phyloP scores from a whole-genome alignment of 306 rosid species.

The Cucurbita moschata region DNA sequence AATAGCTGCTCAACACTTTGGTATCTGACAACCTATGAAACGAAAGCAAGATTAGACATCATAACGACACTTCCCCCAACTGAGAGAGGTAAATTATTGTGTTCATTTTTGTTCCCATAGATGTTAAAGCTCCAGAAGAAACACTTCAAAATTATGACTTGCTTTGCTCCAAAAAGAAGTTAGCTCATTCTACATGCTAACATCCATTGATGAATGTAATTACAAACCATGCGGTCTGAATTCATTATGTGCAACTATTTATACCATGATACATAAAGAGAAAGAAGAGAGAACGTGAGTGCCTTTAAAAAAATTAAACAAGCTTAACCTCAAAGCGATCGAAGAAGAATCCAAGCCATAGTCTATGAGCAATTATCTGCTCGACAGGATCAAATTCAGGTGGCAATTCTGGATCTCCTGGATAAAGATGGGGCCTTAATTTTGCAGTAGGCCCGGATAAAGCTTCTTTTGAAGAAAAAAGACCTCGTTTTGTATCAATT shows the following conservation, averaged over 20 bases:
- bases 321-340: constrained; percentile 91
- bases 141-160: no score
- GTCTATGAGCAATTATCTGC: constrained; percentile 84
- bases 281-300: background rate
- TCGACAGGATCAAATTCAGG: constrained; percentile 63
- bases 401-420: constrained; percentile 76
- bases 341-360: constrained; percentile 94
- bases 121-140: no score
- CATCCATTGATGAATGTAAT: background rate
- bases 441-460: constrained; percentile 81
- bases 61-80: no score
- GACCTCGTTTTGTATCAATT: constrained; percentile 85
- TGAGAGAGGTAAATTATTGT: no score
- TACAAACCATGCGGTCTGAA: background rate
- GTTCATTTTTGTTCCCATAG: no score
- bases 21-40: constrained; percentile 74
- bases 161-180: background rate
- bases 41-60: constrained; percentile 4
- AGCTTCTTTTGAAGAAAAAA: constrained; percentile 67
- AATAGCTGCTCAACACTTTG: constrained; percentile 91
- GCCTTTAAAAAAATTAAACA: constrained; percentile 1
- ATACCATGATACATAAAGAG: background rate
- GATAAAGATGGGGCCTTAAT: constrained; percentile 74
- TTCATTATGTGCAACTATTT: background rate
- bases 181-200: background rate